Percentiles rank a stretch among this genome's conserved stretches.
phyloP scores from a whole-genome alignment of 805 yeast species.

The Candida insectorum region DNA sequence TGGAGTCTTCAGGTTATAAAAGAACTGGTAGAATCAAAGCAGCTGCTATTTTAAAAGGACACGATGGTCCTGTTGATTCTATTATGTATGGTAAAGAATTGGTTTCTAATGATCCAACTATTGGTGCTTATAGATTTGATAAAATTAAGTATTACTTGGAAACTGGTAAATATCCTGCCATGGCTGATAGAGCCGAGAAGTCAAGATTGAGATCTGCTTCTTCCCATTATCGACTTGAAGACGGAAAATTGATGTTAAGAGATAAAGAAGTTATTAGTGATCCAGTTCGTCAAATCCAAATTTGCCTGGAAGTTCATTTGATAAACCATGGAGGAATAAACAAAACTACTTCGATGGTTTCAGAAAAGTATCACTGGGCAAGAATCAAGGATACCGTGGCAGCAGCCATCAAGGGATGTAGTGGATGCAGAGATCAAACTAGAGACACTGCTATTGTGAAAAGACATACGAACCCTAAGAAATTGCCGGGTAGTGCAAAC shows the following conservation, averaged over 20 bases:
- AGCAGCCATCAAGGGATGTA: slow-evolving; percentile 71
- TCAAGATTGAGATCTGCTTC: slow-evolving; percentile 81
- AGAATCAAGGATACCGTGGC: slow-evolving; percentile 86
- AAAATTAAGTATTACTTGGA: slow-evolving; percentile 73
- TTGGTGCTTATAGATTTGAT: slow-evolving; percentile 64
- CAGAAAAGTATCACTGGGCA: slow-evolving; percentile 87
- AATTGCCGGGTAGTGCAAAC: slow-evolving; percentile 5
- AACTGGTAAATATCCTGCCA: slow-evolving; percentile 83
- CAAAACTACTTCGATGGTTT: slow-evolving; percentile 72
- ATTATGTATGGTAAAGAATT: slow-evolving; percentile 80
- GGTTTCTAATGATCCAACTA: slow-evolving; percentile 50
- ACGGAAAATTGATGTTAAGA: slow-evolving; percentile 72
- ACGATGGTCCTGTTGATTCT: slow-evolving; percentile 82
- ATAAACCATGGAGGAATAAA: slow-evolving; percentile 83
- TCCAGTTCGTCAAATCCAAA: slow-evolving; percentile 67
- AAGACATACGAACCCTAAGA: slow-evolving; percentile 17
- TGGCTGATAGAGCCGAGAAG: slow-evolving; percentile 78
- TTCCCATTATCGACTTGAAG: slow-evolving; percentile 66
- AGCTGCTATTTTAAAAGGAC: slow-evolving; percentile 87
- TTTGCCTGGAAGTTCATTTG: slow-evolving; percentile 69
- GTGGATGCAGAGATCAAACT: slow-evolving; percentile 59
- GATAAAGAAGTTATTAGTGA: slow-evolving; percentile 83
- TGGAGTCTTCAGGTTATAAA: slow-evolving; percentile 74
- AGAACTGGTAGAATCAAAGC: slow-evolving; percentile 76
- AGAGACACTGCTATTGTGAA: slow-evolving; percentile 11